phyloP scores from a whole-genome alignment of 768 basidiomycete genomes.

The Hysterangium stoloniferum region DNA sequence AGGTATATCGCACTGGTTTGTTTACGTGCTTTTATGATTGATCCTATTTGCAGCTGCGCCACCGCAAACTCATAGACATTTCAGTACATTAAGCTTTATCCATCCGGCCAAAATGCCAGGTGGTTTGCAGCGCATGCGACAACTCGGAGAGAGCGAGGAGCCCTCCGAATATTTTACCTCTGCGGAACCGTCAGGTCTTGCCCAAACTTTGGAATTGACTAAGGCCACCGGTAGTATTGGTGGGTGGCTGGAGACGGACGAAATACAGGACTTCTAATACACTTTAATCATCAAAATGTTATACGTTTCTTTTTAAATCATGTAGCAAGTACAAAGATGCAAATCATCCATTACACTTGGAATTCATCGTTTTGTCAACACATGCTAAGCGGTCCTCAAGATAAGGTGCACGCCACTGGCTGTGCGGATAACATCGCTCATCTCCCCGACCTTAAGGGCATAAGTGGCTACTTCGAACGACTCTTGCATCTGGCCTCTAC shows the following conservation, averaged over 20 bases:
- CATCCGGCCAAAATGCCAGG: slow-evolving; percentile 18
- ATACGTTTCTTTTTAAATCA: neutral
- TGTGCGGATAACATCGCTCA: slow-evolving; percentile 77
- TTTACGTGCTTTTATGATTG: no score
- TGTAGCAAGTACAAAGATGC: neutral
- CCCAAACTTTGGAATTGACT: slow-evolving; percentile 11
- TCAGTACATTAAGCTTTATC: slow-evolving; percentile 46
- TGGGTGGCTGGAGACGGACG: slow-evolving; percentile 27
- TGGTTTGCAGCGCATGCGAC: slow-evolving; percentile 16
- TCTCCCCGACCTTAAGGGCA: slow-evolving; percentile 59
- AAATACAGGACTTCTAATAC: slow-evolving; percentile 27
- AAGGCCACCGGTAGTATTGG: slow-evolving; percentile 20
- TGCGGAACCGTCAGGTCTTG: slow-evolving; percentile 15
- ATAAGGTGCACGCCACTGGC: slow-evolving; percentile 96
- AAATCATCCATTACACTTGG: neutral
- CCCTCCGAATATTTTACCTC: slow-evolving; percentile 20
- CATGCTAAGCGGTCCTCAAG: slow-evolving; percentile 64
- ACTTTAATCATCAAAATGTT: neutral
- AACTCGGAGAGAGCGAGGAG: slow-evolving; percentile 13
- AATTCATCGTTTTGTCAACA: neutral
- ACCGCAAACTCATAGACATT: slow-evolving; percentile 35
- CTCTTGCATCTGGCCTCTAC: slow-evolving; percentile 89
- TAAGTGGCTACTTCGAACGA: slow-evolving; percentile 90
- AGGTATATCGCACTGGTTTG: slow-evolving; percentile 17
- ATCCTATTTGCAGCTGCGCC: neutral